Evolutionary conservation across 106 monocot species (phyloP), one percentile per base, ranked within the genome.

Genomic region (Dioscorea dumetorum): DNA sequence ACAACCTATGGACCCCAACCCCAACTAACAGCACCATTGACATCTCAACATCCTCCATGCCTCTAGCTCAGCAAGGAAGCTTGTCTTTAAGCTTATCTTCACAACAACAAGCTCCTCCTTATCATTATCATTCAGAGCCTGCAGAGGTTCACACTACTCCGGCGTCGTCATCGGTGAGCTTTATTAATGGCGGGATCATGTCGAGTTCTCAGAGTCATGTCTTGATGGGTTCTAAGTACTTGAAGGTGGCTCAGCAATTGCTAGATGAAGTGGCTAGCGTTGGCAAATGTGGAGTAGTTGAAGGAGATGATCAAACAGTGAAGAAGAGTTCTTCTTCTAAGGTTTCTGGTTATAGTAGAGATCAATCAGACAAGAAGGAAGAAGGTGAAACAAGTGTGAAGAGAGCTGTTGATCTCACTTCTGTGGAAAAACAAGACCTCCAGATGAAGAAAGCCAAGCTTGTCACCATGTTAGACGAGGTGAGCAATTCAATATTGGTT

Each of bases 371-470:
- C 8, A 66, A n/a, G 11, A 28, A 28, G 28, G 74, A 77, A 8
- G 70, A 19, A 8, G 75, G 50, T 12, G 61, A 72, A 24, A 64
- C 34, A 4, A 52, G 67, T 17, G 50, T 33, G n/a, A 83, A 72
- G 57, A 64, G 61, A 17, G 63, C 24, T 2, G 35, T 60, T 2
- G 94, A 90, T 33, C 76, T 90, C 51, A 74, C 85, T 17, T 81
- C 86, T 12, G 83, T 81, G 6, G 94, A 95, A 74, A 76, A 81
- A 64, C 91, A 95, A 68, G 95, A 95, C 73, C 72, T 91, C 20
- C 95, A 95, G 77, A 88, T 95, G 88, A 95, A 86, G 88, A 95
- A 95, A 81, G 88, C 88, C 8, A 95, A 95, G 73, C 88, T 95
- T 32, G 73, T 83, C 14, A 78, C 71, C 73, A 95, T 95, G 91